Conservation (phyloP, 306 rosid species). For the Prunus armeniaca region DNA sequence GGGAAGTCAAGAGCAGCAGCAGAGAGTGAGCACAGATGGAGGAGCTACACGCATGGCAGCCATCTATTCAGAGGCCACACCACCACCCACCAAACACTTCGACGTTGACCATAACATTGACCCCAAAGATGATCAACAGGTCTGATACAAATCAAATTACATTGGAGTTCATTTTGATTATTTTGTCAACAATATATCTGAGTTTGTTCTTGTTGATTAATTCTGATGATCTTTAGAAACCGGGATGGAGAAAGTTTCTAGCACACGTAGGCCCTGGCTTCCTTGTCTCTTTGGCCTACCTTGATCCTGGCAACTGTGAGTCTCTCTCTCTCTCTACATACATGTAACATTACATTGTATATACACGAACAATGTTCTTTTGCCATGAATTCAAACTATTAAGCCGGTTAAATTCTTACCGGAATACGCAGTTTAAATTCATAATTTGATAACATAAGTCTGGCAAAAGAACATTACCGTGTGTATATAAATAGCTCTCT, state of each 20-base stretch:
- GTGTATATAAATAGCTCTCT: not conserved
- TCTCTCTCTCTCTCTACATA: conserved; percentile 6
- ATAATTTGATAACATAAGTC: not conserved
- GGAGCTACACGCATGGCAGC: conserved; percentile 45
- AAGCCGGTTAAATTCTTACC: not conserved
- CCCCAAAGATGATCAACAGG: not conserved
- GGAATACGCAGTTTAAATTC: not conserved
- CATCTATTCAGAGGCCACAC: not conserved
- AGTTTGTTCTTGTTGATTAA: not conserved
- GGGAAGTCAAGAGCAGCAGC: conserved; percentile 19
- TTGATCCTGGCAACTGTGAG: conserved; percentile 85
- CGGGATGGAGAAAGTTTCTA: conserved; percentile 70
- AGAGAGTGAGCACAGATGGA: not conserved
- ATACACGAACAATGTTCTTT: too few relatives aligned
- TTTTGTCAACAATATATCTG: not conserved
- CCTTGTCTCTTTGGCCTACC: conserved; percentile 86
- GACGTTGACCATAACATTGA: not conserved
- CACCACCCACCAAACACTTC: not conserved
- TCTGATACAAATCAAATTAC: not conserved
- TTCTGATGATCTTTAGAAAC: conserved; percentile 30
- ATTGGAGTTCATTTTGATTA: too few relatives aligned
- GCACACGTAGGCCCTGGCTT: conserved; percentile 76
- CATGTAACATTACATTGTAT: too few relatives aligned
- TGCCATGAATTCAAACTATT: too few relatives aligned
- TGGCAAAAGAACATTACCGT: not conserved